Evolutionary conservation across 148 eudicot species (phyloP), one percentile per base, ranked within the genome.

Genomic region (Rhododendron ferrugineum): DNA sequence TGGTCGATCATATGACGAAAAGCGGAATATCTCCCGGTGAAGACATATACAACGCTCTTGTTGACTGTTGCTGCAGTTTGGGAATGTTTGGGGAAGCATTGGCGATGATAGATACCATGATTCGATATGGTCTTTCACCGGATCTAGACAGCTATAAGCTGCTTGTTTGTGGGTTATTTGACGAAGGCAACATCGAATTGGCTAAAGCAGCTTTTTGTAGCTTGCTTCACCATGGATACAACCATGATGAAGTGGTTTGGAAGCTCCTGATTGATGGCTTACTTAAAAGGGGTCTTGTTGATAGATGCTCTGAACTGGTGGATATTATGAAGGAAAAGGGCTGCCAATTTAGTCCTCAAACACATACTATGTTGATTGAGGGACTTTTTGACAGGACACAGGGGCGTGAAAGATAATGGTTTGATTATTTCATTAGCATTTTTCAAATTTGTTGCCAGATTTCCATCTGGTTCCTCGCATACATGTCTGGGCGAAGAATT

Each of bases 201-300:
- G 97, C 93, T 20, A 92, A 92, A 86, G 84, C 82, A 79, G 86
- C 79, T 23, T 95, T 95, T 84, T 89, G 87, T 85, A 91, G 87
- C 85, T 85, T 95, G 70, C 92, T 95, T 82, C 85, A 83, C 8
- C 84, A 86, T 80, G 96, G 93, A 78, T 95, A 93, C 84, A 94
- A 90, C 89, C 88, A 91, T 86, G 97, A 95, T 87, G 97, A 95
- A 91, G 91, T 95, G 54, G 98, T 91, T 82, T 95, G 98, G 98
- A 93, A 91, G 88, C 64, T 95, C 86, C 89, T 95, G 64, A 86
- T 93, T 87, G 95, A 95, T 85, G 97, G 97, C 28, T 85, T 95
- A 85, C 91, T 95, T 78, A 90, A 87, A 88, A 89, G 58, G 87
- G 98, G 95, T 50, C 86, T 87, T 85, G 82, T 78, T 49, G 90